Percentiles rank a stretch among this genome's conserved stretches.
Conservation (phyloP, 176 grass and related monocot species). For the Pontederia paniculata region DNA sequence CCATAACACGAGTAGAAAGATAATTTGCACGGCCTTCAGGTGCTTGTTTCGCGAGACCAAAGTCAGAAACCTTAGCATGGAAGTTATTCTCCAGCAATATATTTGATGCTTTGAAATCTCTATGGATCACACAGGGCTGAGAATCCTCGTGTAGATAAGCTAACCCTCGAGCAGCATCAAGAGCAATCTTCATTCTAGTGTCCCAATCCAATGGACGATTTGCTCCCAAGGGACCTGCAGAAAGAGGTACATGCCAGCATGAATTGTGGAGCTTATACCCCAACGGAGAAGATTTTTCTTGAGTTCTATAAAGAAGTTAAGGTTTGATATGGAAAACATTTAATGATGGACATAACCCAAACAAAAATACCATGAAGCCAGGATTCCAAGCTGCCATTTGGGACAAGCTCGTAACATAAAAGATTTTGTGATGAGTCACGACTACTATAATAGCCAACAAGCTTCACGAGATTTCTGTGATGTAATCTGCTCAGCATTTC, state of each 20-base stretch:
- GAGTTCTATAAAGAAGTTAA: neutral
- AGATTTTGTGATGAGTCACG: conserved; percentile 70
- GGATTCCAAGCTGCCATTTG: conserved; percentile 92
- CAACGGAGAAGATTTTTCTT: no score
- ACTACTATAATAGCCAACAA: conserved; percentile 84
- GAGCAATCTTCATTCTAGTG: conserved; percentile 91
- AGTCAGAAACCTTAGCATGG: conserved; percentile 97
- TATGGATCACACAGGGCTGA: conserved; percentile 96
- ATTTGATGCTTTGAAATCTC: conserved; percentile 99
- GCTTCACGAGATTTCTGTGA: conserved; percentile 97
- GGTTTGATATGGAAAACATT: neutral
- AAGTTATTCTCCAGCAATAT: conserved; percentile 97
- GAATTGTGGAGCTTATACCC: neutral
- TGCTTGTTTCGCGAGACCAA: conserved; percentile 94
- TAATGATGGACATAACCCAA: neutral
- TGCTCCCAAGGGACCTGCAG: conserved; percentile 57
- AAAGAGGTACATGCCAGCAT: neutral
- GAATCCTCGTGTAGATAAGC: conserved; percentile 97
- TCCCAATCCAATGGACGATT: conserved; percentile 94
- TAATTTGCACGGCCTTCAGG: conserved; percentile 83
- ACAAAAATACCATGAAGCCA: conserved; percentile 89
- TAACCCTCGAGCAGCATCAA: conserved; percentile 95
- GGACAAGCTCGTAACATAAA: conserved; percentile 95
- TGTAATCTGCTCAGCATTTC: conserved; percentile 99
- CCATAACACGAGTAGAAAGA: conserved; percentile 98